Conservation (phyloP, 2,329 filamentous ascomycete species). For the Penicillium sp. region DNA sequence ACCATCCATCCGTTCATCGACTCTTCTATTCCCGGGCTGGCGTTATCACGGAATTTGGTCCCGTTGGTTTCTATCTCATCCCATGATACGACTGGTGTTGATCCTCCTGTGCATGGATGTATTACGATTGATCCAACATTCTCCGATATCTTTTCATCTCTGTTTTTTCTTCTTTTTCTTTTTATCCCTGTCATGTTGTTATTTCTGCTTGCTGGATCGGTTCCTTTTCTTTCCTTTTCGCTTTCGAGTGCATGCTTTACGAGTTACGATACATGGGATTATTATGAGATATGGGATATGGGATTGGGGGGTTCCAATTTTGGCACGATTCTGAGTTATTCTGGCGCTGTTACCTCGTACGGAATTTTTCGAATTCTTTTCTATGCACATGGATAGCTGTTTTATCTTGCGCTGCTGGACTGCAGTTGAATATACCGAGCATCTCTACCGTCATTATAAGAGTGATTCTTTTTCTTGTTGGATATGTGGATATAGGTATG, state of each 20-base stretch:
- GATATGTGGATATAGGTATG: background rate
- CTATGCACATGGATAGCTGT: background rate
- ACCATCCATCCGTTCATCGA: slow-evolving; percentile 7
- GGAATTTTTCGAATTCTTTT: background rate
- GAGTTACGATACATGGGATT: slow-evolving; percentile 26
- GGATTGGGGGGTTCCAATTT: slow-evolving; percentile 5
- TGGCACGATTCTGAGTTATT: background rate
- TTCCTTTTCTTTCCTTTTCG: background rate
- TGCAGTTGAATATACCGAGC: background rate
- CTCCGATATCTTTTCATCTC: background rate
- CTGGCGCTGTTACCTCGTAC: background rate
- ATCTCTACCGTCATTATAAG: too few species aligned
- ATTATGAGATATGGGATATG: slow-evolving; percentile 8
- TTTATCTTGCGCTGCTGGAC: background rate
- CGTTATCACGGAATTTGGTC: background rate
- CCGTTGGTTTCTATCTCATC: background rate
- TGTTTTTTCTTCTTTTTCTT: background rate
- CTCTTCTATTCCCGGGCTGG: background rate
- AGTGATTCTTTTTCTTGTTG: background rate
- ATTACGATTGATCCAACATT: background rate
- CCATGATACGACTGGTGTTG: background rate
- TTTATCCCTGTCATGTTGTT: slow-evolving; percentile 5
- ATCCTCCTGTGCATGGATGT: background rate
- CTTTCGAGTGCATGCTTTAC: slow-evolving; percentile 17
- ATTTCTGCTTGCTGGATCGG: background rate